These are phyloP conservation scores for Pugionium cornutum DNA, from an alignment of 345 rosid species.

Conservation along the genomic window DNA sequence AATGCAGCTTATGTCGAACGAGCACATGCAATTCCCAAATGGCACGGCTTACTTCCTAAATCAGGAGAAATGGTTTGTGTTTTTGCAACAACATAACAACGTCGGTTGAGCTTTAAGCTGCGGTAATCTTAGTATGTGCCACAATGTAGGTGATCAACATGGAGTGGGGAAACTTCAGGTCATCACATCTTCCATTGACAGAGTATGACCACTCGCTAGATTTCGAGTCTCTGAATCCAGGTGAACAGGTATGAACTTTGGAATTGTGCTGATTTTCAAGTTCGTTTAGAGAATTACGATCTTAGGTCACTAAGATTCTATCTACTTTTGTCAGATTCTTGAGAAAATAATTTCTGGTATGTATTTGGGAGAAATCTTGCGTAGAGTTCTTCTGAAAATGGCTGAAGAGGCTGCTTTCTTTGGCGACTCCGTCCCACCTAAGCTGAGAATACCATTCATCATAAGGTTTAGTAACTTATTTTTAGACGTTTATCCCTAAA, in stretches of 20 bases:
- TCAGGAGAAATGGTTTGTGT: conserved; percentile 88
- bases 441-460: conserved; percentile 61
- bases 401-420: conserved; percentile 88
- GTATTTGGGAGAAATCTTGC: conserved; percentile 95
- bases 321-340: conserved; percentile 54
- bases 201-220: conserved; percentile 77
- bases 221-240: conserved; percentile 81
- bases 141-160: conserved; percentile 76
- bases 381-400: conserved; percentile 77
- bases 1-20: conserved; percentile 98
- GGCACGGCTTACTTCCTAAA: conserved; percentile 80
- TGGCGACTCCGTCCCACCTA: conserved; percentile 73
- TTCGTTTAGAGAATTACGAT: neutral
- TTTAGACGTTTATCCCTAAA: neutral
- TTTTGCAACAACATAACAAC: neutral
- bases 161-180: conserved; percentile 97
- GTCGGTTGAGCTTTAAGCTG: neutral
- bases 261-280: conserved; percentile 1
- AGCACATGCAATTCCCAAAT: conserved; percentile 86
- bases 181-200: conserved; percentile 86
- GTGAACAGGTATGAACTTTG: conserved; percentile 70
- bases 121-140: neutral
- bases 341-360: conserved; percentile 94
- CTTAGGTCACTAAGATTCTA: neutral
- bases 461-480: conserved; percentile 50